These are phyloP conservation scores for Perkinsus marinus DNA, from an alignment of 169 alveolate species.

Conservation along the genomic window DNA sequence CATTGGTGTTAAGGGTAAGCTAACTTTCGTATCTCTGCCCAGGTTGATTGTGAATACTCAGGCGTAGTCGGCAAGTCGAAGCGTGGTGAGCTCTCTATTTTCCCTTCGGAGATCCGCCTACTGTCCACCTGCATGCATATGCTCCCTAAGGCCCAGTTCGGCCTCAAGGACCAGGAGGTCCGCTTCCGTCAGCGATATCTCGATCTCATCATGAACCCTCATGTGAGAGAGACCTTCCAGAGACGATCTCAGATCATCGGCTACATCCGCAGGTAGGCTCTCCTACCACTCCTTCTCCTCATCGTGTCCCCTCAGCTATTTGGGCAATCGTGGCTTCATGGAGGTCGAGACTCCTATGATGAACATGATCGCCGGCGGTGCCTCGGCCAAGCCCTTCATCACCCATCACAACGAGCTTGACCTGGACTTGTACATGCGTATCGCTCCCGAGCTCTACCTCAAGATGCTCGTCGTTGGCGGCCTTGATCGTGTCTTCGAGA, in stretches of 20 bases:
- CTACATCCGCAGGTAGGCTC: slow-evolving; percentile 47
- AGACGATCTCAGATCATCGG: slow-evolving; percentile 64
- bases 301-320: slow-evolving; percentile 13
- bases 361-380: slow-evolving; percentile 92
- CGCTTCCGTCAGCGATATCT: slow-evolving; percentile 84
- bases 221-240: slow-evolving; percentile 66
- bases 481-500: slow-evolving; percentile 89
- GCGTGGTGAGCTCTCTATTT: slow-evolving; percentile 89
- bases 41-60: slow-evolving; percentile 3
- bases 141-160: slow-evolving; percentile 84
- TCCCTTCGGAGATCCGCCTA: slow-evolving; percentile 62
- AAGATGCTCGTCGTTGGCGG: slow-evolving; percentile 96
- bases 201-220: slow-evolving; percentile 82
- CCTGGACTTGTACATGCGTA: slow-evolving; percentile 87
- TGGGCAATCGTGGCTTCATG: slow-evolving; percentile 78
- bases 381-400: slow-evolving; percentile 92
- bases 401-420: slow-evolving; percentile 93
- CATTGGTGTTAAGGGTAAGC: slow-evolving; percentile 63
- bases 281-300: background rate
- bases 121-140: slow-evolving; percentile 89
- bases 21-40: slow-evolving; percentile 32
- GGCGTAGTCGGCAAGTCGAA: slow-evolving; percentile 75
- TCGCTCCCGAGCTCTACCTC: slow-evolving; percentile 97
- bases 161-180: slow-evolving; percentile 79
- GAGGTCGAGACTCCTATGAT: slow-evolving; percentile 99